phyloP scores from a whole-genome alignment of 345 rosid genomes.

The Sisymbrium altissimum region DNA sequence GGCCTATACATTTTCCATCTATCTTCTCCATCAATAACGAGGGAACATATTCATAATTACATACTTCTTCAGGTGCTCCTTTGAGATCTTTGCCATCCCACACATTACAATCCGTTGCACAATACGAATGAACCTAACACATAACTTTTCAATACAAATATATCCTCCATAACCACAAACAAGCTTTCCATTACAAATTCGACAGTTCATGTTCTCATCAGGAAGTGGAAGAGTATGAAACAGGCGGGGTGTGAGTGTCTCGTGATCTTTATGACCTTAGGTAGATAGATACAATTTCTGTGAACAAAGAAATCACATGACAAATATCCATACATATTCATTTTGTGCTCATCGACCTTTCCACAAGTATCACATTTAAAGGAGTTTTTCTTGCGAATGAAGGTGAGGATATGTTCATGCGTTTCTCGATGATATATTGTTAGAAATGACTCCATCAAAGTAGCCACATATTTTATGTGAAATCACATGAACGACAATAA shows the following conservation, averaged over 20 bases:
- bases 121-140: not conserved
- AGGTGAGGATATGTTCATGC: slow-evolving; percentile 2
- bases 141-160: not conserved
- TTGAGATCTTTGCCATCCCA: slow-evolving; percentile 16
- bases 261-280: not conserved
- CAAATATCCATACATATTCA: not conserved
- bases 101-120: not conserved
- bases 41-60: not conserved
- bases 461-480: too few species aligned
- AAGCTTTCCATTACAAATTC: not conserved
- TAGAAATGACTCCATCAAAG: not conserved
- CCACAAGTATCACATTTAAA: not conserved
- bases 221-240: not conserved
- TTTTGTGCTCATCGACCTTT: not conserved
- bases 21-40: not conserved
- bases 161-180: not conserved
- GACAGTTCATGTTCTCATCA: not conserved
- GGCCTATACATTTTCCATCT: not conserved
- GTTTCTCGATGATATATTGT: not conserved
- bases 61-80: not conserved
- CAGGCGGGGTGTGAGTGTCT: not conserved
- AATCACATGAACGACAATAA: too few species aligned
- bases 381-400: not conserved
- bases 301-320: not conserved
- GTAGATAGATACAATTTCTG: not conserved